Evolutionary conservation across 1,284 basidiomycete species (phyloP), one percentile per base, ranked within the genome.

Genomic region (Trametes versicolor): DNA sequence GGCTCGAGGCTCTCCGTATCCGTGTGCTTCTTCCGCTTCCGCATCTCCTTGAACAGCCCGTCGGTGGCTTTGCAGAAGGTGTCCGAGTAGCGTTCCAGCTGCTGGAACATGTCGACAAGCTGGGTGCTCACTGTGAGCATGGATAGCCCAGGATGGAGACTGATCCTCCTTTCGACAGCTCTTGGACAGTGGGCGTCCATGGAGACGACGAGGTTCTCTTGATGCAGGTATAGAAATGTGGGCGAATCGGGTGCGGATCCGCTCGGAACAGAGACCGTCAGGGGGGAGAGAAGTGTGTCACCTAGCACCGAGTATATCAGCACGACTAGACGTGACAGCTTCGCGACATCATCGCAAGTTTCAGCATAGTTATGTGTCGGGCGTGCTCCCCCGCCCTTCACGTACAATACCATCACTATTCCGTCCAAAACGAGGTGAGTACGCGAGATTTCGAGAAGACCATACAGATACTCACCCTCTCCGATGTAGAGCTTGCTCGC

Each of bases 301-400:
- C 58, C 58, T 23, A 37, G 37, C 2, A 32, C 9, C 7, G 37
- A 15, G n/a, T 59, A 59, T 4, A 29, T 19, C 9, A 59, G 34
- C 2, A 59, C 58, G 5, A 59, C 58, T 5, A 59, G 10, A 17
- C 58, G 58, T 2, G 58, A 59, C 6, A 59, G 45, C 19, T 49
- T 59, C 17, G 34, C 15, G 49, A 59, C 41, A 15, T 59, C 58
- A 7, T 48, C 37, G 48, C 58, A 59, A 7, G 19, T 41, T 8
- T 48, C 47, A 9, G 58, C 25, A 41, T 59, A 59, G 37, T 59
- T 59, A 25, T 59, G 58, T 17, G 58, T 51, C 1, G 58, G 58
- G 12, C 49, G 47, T 9, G 27, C 19, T 21, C 58, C 58, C 2
- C 58, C 58, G 1, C 58, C 58, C 36, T 59, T 59, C 19, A 51